Conservation (phyloP, 805 yeast species). For the Lipomyces starkeyi region DNA sequence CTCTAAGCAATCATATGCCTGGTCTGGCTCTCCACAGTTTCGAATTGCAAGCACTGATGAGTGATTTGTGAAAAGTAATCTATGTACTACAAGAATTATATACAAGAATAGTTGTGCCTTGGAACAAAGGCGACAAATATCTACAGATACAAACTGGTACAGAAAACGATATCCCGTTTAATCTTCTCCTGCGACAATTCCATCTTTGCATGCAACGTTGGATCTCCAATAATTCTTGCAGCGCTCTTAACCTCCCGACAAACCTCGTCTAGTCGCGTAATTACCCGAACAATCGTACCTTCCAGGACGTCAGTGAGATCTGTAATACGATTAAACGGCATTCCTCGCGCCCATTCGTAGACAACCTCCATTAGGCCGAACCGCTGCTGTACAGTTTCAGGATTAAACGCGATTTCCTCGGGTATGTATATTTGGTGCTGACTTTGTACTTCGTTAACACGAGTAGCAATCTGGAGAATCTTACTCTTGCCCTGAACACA, state of each 20-base stretch:
- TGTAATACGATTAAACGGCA: constrained; percentile 89
- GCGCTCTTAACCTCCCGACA: constrained; percentile 95
- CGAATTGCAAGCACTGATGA: too few species aligned
- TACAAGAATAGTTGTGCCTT: too few species aligned
- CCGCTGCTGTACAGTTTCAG: constrained; percentile 61
- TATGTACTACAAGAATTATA: too few species aligned
- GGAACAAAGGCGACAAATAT: too few species aligned
- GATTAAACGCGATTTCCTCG: constrained; percentile 79
- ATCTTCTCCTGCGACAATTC: constrained; percentile 90
- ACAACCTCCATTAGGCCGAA: constrained; percentile 93
- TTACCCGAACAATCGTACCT: constrained; percentile 96
- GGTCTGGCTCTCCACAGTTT: too few species aligned
- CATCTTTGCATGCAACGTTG: constrained; percentile 88
- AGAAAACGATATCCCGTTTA: constrained; percentile 95
- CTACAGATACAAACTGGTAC: constrained; percentile 88
- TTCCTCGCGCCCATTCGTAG: constrained; percentile 97
- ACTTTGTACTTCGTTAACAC: constrained; percentile 64
- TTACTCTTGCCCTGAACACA: constrained; percentile 51
- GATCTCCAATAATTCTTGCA: constrained; percentile 92
- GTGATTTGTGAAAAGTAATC: too few species aligned
- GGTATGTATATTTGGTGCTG: constrained; percentile 68
- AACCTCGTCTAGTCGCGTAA: constrained; percentile 90
- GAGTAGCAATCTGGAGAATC: constrained; percentile 72
- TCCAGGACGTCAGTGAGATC: constrained; percentile 87
- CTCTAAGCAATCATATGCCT: neutral